Evolutionary conservation across 2,329 filamentous ascomycete genomes (phyloP).

Genomic region (Fusarium burgessii): DNA sequence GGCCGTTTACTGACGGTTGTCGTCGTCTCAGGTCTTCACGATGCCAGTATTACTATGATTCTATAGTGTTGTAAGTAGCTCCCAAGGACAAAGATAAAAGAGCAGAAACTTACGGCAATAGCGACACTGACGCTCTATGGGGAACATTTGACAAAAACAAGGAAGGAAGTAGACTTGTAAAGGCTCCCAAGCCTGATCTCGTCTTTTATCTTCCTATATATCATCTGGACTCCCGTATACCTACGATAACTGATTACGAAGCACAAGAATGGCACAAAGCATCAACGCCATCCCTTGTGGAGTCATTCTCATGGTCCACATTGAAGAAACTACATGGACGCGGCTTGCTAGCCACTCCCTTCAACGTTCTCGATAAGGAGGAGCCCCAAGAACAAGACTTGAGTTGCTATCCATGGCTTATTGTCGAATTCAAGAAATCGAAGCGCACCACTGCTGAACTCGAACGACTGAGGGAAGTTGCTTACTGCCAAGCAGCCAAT

Average conservation of each 20-base stretch:
- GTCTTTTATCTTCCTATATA: not conserved
- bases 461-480: rapidly evolving
- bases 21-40: not conserved
- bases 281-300: not conserved
- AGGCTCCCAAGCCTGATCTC: not conserved
- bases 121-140: not conserved
- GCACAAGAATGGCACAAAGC: not conserved
- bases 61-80: not conserved
- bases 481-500: slow-evolving; percentile 32
- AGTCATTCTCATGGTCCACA: not conserved
- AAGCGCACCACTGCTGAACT: rapidly evolving
- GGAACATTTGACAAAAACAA: not conserved
- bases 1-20: no score
- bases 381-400: rapidly evolving
- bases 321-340: rapidly evolving
- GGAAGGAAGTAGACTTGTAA: rapidly evolving
- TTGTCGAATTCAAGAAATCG: not conserved
- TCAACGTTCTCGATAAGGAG: not conserved
- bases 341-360: not conserved
- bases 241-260: rapidly evolving
- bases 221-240: rapidly evolving
- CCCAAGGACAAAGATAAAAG: no score
- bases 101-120: not conserved
- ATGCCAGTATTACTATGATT: not conserved
- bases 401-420: not conserved